Evolutionary conservation across 148 eudicot genomes (phyloP).

Genomic region (Vaccinium corymbosum): DNA sequence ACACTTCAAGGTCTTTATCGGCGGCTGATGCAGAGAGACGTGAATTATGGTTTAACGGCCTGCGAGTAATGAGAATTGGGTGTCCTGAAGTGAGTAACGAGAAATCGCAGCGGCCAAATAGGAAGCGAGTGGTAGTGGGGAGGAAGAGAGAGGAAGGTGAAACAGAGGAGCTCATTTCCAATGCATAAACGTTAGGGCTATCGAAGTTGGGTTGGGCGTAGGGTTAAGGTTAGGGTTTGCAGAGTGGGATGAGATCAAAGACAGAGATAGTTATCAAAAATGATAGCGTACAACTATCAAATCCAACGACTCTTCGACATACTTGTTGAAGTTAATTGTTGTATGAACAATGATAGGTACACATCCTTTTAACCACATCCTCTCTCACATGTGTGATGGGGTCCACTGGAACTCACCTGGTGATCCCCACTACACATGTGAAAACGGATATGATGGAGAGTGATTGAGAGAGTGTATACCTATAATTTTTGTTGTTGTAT

Average conservation of each 20-base stretch:
- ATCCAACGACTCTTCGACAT: no score
- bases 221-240: background rate
- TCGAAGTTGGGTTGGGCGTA: background rate
- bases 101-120: background rate
- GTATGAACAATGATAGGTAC: no score
- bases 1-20: constrained; percentile 21
- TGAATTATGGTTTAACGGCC: constrained; percentile 21
- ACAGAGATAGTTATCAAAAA: background rate
- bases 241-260: background rate
- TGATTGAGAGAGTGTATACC: no score
- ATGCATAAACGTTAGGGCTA: no score
- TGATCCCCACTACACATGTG: no score
- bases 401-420: no score
- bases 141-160: constrained; percentile 17
- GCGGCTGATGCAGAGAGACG: constrained; percentile 34
- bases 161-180: constrained; percentile 16
- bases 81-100: background rate
- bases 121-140: constrained; percentile 13
- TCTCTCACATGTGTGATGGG: no score
- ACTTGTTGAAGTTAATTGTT: no score
- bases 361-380: no score
- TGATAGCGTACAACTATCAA: no score
- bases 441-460: no score
- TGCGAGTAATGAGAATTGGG: constrained; percentile 17
- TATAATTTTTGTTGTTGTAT: no score